Evolutionary conservation across 106 monocot genomes (phyloP).

Genomic region (Alisma plantagoaquatica): DNA sequence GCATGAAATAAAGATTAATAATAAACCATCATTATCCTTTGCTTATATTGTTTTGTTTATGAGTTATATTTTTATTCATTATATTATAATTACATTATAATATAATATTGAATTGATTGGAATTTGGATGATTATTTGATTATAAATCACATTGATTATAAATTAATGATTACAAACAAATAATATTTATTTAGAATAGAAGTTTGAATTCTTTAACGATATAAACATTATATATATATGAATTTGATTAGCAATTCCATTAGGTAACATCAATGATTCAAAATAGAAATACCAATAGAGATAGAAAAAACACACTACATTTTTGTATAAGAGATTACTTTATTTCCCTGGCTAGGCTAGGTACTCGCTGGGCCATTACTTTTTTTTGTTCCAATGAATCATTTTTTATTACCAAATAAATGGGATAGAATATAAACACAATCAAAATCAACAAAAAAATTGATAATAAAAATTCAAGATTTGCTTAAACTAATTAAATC

Average conservation of each 20-base stretch:
- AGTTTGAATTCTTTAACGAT: too few species aligned
- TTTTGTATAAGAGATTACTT: too few species aligned
- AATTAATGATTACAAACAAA: too few species aligned
- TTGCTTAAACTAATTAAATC: not conserved
- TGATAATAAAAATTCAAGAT: not conserved
- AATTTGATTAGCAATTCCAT: too few species aligned
- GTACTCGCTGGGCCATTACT: not conserved
- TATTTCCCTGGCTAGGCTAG: not conserved
- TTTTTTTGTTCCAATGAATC: not conserved
- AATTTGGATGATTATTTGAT: not conserved
- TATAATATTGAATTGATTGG: not conserved
- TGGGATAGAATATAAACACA: not conserved
- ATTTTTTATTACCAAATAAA: not conserved
- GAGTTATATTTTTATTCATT: not conserved
- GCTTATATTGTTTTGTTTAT: not conserved
- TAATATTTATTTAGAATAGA: too few species aligned
- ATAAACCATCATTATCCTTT: not conserved
- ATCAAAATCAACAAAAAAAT: not conserved
- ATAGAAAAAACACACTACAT: too few species aligned
- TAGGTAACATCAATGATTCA: too few species aligned
- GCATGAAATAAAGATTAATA: not conserved
- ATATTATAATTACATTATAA: constrained; percentile 1
- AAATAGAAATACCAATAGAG: too few species aligned
- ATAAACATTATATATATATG: too few species aligned
- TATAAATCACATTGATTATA: too few species aligned